Base-by-base conservation (phyloP, 2,329 filamentous ascomycete species). In the Hirsutella thompsonii region DNA sequence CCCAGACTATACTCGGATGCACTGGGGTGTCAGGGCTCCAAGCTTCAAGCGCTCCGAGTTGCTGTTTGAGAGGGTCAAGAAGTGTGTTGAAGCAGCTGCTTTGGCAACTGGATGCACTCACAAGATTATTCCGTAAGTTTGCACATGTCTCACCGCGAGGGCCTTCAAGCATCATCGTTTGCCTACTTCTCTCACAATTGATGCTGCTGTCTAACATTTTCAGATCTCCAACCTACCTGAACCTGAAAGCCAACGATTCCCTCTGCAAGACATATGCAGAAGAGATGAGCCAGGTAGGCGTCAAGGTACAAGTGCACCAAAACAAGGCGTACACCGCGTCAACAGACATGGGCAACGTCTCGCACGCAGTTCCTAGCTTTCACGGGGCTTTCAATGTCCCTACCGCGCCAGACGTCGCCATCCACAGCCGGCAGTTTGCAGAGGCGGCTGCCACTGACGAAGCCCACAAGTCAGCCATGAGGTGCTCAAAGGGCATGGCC, bases 261-360 rank as follows among this genome's bases (percentile, higher is more conserved):
- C 53, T 73, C 0, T 69, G 68, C 48, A 56, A 59, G 36, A 48
- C 52, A 2, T 73, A 69, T 41, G 55, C 59, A 13, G 48, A 60
- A 5, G 62, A 66, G 36, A 73, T 72, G 69, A 54, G 52, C 2
- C 42, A 46, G 0, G 51, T 63, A 1, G 63, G 57, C 10, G 56
- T 59, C 30, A 60, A 59, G 9, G 53, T 67, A 13, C 44, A 62
- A n/a, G 37, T 50, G 14, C 45, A 46, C 16, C 54, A 61, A 28
- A 56, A 64, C 0, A 60, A 63, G 38, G 53, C 62, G 1, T 51
- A 67, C 42, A 50, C 51, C 11, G 56, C 54, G 9, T 69, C 68
- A 0, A 70, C 68, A 0, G 68, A 72, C 50, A 69, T 70, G 68
- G 68, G 68, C 19, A 72, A 73, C 41, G 67, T 73, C 9, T 64